These are phyloP conservation scores for Eutrema salsugineum DNA, from an alignment of 441 rosid genomes.

Conservation along the genomic window DNA sequence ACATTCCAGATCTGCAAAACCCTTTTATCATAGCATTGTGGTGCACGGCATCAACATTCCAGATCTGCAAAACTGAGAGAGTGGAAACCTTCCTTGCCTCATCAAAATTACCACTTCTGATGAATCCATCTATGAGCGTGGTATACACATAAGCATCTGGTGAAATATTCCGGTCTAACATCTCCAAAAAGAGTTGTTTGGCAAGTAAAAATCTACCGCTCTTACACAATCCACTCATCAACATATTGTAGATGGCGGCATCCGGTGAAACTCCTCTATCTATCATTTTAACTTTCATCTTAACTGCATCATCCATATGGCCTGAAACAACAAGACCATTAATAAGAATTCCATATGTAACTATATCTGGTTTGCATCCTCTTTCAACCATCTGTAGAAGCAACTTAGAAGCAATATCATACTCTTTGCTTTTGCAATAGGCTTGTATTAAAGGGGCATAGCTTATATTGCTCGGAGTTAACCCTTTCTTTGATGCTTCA, in stretches of 20 bases:
- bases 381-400: conserved; percentile 67
- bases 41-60: conserved; percentile 63
- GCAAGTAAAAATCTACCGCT: conserved; percentile 60
- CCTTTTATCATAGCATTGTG: conserved; percentile 86
- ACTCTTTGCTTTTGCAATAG: conserved; percentile 48
- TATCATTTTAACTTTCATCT: conserved; percentile 49
- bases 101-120: conserved; percentile 52
- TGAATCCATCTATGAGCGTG: conserved; percentile 74
- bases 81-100: conserved; percentile 60
- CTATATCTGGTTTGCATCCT: conserved; percentile 71
- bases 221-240: conserved; percentile 84
- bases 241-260: conserved; percentile 72
- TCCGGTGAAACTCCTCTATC: conserved; percentile 71
- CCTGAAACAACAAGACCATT: conserved; percentile 71
- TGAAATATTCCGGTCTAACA: conserved; percentile 61
- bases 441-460: conserved; percentile 65
- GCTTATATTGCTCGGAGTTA: conserved; percentile 44
- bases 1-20: conserved; percentile 73
- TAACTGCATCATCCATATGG: conserved; percentile 63
- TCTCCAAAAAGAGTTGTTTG: conserved; percentile 60
- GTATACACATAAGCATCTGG: conserved; percentile 72
- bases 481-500: conserved; percentile 50
- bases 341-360: conserved; percentile 64
- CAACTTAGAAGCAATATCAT: conserved; percentile 48
- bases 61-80: no score